Evolutionary conservation across 2,329 filamentous ascomycete species (phyloP), one percentile per base, ranked within the genome.

Genomic region (Fusarium staphyleae): DNA sequence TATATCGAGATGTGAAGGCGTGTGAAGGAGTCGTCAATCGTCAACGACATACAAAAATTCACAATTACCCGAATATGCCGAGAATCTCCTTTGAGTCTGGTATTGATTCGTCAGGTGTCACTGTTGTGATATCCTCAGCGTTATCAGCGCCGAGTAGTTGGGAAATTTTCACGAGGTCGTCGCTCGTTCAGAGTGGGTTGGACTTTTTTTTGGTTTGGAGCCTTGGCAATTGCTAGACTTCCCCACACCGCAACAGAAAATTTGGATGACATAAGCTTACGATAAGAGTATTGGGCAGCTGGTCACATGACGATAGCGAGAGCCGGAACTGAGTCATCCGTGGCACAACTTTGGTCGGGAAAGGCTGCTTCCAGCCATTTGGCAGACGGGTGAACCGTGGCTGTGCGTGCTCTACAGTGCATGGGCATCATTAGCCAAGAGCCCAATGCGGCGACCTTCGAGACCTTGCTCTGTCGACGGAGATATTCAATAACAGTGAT

Each of bases 141-240:
- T 57, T 63, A 62, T 65, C 57, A 60, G 47, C 57, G 51, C 54
- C 51, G 48, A 59, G 53, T 45, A 51, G 53, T 70, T 63, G 61
- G 22, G 62, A 72, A 73, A 73, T 67, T 72, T 72, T 73, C 70
- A 71, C 68, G 59, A 63, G 59, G 33, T 42, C 52, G 54, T 55
- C 54, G 59, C 64, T 59, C 54, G 52, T 52, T 50, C 61, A 57
- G 47, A 63, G 57, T 58, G 52, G 63, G 62, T 24, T 60, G 63
- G 72, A 71, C 68, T 71, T 73, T 72, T 72, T 71, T 70, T 69
- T 66, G 58, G 47, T 42, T 56, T 59, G 40, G 45, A 49, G 48
- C 49, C 51, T 57, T 56, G 41, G 40, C 47, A 30, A 35, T 34
- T 37, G 40, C 37, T 28, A 34, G n/a, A 37, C 44, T 42, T 61